Conservation (phyloP, 164 flowering plant species). For the Warburgia ugandensis region DNA sequence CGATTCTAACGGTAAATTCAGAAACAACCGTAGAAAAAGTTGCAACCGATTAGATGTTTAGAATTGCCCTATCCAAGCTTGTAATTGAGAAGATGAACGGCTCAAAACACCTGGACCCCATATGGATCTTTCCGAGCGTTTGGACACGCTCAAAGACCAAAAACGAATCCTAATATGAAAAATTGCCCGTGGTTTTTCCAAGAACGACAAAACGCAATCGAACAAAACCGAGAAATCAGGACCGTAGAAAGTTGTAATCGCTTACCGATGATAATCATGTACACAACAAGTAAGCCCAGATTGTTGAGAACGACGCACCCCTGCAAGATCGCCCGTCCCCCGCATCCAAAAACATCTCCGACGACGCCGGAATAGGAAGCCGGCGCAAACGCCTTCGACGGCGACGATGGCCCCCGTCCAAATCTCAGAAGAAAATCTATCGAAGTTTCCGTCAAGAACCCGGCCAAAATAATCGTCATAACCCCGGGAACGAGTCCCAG, state of each 20-base stretch:
- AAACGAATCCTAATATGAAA: too few species aligned
- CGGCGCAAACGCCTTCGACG: slow-evolving; percentile 7
- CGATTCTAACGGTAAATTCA: too few species aligned
- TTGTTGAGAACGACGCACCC: slow-evolving; percentile 54
- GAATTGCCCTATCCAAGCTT: too few species aligned
- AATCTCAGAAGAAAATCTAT: slow-evolving; percentile 53
- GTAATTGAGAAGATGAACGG: too few species aligned
- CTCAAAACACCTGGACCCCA: too few species aligned
- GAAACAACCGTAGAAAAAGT: too few species aligned
- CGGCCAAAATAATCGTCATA: slow-evolving; percentile 35
- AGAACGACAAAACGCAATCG: too few species aligned
- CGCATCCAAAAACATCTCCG: slow-evolving; percentile 49
- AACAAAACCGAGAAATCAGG: not conserved
- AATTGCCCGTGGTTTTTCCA: not conserved
- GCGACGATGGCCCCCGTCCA: slow-evolving; percentile 33
- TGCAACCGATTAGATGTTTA: too few species aligned
- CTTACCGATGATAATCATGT: slow-evolving; percentile 85
- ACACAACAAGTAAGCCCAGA: slow-evolving; percentile 66
- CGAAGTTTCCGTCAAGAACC: slow-evolving; percentile 44
- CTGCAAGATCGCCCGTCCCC: slow-evolving; percentile 46
- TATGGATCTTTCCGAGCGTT: too few species aligned
- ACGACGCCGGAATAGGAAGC: slow-evolving; percentile 47
- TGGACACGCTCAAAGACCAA: too few species aligned
- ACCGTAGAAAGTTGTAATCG: not conserved
- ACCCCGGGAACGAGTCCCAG: slow-evolving; percentile 61